Base-by-base conservation (phyloP, 345 rosid species). In the Excoecaria agallocha region DNA sequence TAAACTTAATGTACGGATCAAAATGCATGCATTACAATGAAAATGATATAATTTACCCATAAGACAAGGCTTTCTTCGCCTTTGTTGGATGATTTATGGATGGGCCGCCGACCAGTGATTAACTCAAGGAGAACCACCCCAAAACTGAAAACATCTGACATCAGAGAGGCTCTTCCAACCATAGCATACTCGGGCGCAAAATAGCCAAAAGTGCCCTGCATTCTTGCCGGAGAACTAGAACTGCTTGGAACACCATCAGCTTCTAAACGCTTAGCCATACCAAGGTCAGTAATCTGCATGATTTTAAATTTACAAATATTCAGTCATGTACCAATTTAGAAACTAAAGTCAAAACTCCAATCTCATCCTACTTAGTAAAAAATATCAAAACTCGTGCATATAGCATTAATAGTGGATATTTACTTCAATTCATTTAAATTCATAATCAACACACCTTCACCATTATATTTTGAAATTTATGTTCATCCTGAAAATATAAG, bases 161-260 rank as follows among this genome's bases (percentile, higher is more conserved):
- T 95, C 5, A 82, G 87, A 22, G 98, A 95, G 68, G 99, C 96
- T 77, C 96, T 87, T 83, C 99, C 98, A 61, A 91, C 82, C 71
- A 93, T 93, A 19, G 97, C 99, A 57, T 90, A 95, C 81, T 93
- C 97, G n/a, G 98, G 98, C 11, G 97, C 98, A 86, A 93, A 93
- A 83, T 93, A 93, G 67, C 99, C 97, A 80, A 95, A 95, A 48
- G 98, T 93, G 30, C 99, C 99, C 78, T 93, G 98, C 83, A 95
- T 86, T 79, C 98, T 86, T 66, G 91, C 91, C 1, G 99, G 99
- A 82, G 99, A 95, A 84, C 78, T 95, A 62, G 96, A 88, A 82
- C 87, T 82, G 68, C 99, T 95, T 41, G 96, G 85, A 60, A 84
- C 74, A 57, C 90, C 97, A 76, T 95, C 99, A n/a, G 86, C 89